phyloP scores from a whole-genome alignment of 805 yeast species.

The Candida koratica region DNA sequence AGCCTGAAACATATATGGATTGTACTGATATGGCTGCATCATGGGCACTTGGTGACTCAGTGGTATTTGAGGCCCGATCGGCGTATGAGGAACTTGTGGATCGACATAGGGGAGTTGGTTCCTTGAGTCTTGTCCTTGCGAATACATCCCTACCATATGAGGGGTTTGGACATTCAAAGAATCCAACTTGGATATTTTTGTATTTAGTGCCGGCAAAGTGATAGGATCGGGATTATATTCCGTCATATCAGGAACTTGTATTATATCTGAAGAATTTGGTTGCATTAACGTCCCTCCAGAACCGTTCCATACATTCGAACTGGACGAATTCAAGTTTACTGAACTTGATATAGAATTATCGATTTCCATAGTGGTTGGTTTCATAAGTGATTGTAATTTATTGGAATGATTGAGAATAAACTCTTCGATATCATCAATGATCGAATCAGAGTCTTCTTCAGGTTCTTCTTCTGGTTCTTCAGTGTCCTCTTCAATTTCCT shows the following conservation, averaged over 20 bases:
- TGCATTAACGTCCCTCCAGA: slow-evolving; percentile 5
- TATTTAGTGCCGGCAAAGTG: no score
- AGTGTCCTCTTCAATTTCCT: slow-evolving; percentile 5
- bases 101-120: neutral
- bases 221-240: neutral
- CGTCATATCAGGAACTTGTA: slow-evolving; percentile 2
- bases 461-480: slow-evolving; percentile 5
- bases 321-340: neutral
- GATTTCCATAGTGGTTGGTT: slow-evolving; percentile 2
- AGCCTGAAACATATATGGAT: slow-evolving; percentile 8
- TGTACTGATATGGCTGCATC: slow-evolving; percentile 3
- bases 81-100: neutral
- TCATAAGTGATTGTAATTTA: slow-evolving; percentile 18
- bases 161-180: neutral
- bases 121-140: neutral
- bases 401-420: slow-evolving; percentile 33
- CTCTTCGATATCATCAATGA: slow-evolving; percentile 37
- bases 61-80: slow-evolving; percentile 9
- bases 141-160: neutral
- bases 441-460: slow-evolving; percentile 8
- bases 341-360: neutral
- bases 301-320: slow-evolving; percentile 7
- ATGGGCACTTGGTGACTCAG: no score
- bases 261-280: neutral
- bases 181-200: slow-evolving; percentile 1